Evolutionary conservation across 192 early-diverging fungal species (phyloP), one percentile per base, ranked within the genome.

Genomic region (Backusella sp.): DNA sequence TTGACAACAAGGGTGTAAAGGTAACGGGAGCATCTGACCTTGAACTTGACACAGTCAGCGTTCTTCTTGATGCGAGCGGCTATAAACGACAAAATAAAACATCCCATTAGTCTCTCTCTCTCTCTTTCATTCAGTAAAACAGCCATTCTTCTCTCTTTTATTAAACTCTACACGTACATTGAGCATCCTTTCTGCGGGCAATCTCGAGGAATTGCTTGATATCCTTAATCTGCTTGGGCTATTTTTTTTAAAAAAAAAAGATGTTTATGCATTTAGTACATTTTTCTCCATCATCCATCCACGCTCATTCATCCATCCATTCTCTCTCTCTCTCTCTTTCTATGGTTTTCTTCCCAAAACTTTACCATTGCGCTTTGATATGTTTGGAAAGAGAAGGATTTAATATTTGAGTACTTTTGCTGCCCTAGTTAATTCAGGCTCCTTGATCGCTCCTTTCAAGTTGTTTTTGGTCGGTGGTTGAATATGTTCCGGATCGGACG

Each of bases 171-270:
- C 35, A 74, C 80, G 70, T 77, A 81, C 92, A 91, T 80, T 92
- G 89, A 84, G 96, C 98, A 83, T 97, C 97, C 93, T 97, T 98
- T 89, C 97, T 94, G 82, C 93, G 89, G 79, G 98, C 94, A 80
- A 95, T 94, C 81, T 94, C 90, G 79, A 99, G 92, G 91, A 99
- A 99, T 84, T 97, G 90, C 92, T 98, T 99, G 86, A 99, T 98
- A 86, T 99, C 98, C 79, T 87, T 87, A 81, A 99, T 91, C 88
- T 98, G 94, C 91, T 97, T 97, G 83, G 98, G 94, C 98, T 98
- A 75, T 36, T 66, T 17, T 28, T 66, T 32, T 34, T 21, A 67
- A 36, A 65, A 32, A 67, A 36, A 67, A 28, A 36, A 37, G 19
- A 17, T 66, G 32, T 26, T 28, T 66, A 32, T 34, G 14, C 35